Evolutionary conservation across 2,329 filamentous ascomycete species (phyloP).

Genomic region (Aspergillus phoenicis): DNA sequence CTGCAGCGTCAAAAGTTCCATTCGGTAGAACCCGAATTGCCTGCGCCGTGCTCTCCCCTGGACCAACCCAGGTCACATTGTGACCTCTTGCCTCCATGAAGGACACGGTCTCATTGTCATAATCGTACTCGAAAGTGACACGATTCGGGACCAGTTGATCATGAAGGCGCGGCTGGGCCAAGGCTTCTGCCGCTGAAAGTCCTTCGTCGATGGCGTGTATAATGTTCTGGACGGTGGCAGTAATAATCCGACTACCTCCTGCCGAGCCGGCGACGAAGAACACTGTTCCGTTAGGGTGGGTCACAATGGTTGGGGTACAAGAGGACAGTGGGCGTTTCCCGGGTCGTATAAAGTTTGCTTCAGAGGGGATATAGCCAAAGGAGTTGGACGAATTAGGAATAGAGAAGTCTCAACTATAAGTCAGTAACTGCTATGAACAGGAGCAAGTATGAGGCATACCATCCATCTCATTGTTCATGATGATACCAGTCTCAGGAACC

Average conservation of each 20-base stretch:
- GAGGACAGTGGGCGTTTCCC: slow-evolving; percentile 82
- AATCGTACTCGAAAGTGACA: slow-evolving; percentile 68
- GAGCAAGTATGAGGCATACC: slow-evolving; percentile 45
- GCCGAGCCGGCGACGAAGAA: slow-evolving; percentile 74
- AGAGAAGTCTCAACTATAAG: slow-evolving; percentile 80
- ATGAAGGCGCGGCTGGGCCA: slow-evolving; percentile 70
- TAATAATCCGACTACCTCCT: slow-evolving; percentile 82
- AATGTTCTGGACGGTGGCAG: slow-evolving; percentile 72
- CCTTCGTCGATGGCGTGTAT: slow-evolving; percentile 71
- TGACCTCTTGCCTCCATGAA: slow-evolving; percentile 68
- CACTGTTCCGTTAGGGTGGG: slow-evolving; percentile 65
- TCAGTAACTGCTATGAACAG: neutral
- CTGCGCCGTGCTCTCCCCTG: slow-evolving; percentile 70
- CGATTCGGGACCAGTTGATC: slow-evolving; percentile 78
- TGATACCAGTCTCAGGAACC: slow-evolving; percentile 79
- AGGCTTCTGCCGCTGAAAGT: slow-evolving; percentile 62
- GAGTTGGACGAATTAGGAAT: slow-evolving; percentile 76
- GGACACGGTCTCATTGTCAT: slow-evolving; percentile 64
- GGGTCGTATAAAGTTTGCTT: slow-evolving; percentile 78
- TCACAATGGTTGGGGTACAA: slow-evolving; percentile 77
- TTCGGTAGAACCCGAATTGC: slow-evolving; percentile 63
- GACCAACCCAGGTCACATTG: slow-evolving; percentile 69
- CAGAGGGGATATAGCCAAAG: slow-evolving; percentile 81
- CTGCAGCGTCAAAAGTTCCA: slow-evolving; percentile 75
- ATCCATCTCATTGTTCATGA: slow-evolving; percentile 68